A percentile compares a stretch with the other conserved stretches of the same genome.
Conservation (phyloP, 1,284 basidiomycete species). For the Trichosporon sp. region DNA sequence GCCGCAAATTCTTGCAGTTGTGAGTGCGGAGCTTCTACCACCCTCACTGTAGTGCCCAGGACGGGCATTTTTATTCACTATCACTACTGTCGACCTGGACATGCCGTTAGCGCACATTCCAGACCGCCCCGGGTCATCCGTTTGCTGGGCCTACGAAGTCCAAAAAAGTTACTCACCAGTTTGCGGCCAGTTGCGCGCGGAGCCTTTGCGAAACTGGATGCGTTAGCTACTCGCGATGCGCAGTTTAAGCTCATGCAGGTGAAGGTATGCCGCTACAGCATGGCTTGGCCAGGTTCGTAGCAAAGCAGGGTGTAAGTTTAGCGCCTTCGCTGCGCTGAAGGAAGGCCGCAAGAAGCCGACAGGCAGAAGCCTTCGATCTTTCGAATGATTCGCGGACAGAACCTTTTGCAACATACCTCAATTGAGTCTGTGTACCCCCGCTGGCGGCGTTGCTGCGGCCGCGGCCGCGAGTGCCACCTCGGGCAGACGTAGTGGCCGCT, state of each 20-base stretch:
- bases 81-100: constrained; percentile 10
- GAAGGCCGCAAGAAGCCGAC: background rate
- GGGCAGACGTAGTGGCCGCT: background rate
- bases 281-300: background rate
- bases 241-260: background rate
- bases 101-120: background rate
- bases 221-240: background rate
- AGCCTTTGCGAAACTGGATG: constrained; percentile 4
- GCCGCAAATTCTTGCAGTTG: background rate
- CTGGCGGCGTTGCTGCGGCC: background rate
- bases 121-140: background rate
- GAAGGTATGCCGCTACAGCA: background rate
- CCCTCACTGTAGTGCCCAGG: background rate
- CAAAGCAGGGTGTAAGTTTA: background rate
- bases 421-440: constrained; percentile 15
- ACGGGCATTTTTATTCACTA: constrained; percentile 11
- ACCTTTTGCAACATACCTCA: background rate
- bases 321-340: background rate
- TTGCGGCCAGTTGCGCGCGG: constrained; percentile 14
- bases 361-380: background rate
- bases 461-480: constrained; percentile 1
- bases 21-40: background rate
- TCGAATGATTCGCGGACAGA: background rate
- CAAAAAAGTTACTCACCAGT: background rate
- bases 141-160: background rate